Evolutionary conservation across 2,329 filamentous ascomycete species (phyloP), one percentile per base, ranked within the genome.

Genomic region (Sphaerulina vaccinii): DNA sequence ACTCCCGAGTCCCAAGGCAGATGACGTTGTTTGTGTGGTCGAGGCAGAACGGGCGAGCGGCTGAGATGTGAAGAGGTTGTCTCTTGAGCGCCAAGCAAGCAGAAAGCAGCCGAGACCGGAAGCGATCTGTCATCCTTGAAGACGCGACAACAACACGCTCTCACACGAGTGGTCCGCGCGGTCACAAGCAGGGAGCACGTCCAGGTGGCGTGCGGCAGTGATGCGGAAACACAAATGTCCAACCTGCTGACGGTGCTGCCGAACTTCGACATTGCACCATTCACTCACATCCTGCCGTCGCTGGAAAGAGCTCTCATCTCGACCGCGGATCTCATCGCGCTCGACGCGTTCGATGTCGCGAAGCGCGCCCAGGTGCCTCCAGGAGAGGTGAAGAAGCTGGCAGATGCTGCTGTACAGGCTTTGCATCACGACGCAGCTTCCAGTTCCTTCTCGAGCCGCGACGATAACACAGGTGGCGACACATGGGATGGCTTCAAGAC

Each of bases 171-270:
- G n/a, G n/a, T n/a, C n/a, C n/a, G n/a, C n/a, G n/a, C n/a, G n/a
- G n/a, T n/a, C n/a, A n/a, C n/a, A n/a, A n/a, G 18, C n/a, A 18
- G 11, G n/a, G 21, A 42, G 32, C 29, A 46, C 5, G 29, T 37
- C 27, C 32, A 23, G 27, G n/a, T n/a, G n/a, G 5, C 18, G 35
- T 43, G 51, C 51, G 50, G 42, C 56, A 57, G 62, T 55, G 56
- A 60, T 63, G 62, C 54, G 59, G 50, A 41, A 33, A 22, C 2
- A 70, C 74, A 42, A 48, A 95, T 95, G 89, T 90, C 85, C 65
- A 92, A 97, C 81, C 83, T 97, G 67, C 80, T 86, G 67, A 81
- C 83, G 68, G 83, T 95, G 68, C 81, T 96, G 60, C 90, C 92
- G 64, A 79, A 83, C 72, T 95, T 96, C 68, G 81, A 86, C 55